Percentiles rank a stretch among this genome's conserved stretches.
phyloP scores from a whole-genome alignment of 352 stramenopile genomes.

The Phytophthora pisi region DNA sequence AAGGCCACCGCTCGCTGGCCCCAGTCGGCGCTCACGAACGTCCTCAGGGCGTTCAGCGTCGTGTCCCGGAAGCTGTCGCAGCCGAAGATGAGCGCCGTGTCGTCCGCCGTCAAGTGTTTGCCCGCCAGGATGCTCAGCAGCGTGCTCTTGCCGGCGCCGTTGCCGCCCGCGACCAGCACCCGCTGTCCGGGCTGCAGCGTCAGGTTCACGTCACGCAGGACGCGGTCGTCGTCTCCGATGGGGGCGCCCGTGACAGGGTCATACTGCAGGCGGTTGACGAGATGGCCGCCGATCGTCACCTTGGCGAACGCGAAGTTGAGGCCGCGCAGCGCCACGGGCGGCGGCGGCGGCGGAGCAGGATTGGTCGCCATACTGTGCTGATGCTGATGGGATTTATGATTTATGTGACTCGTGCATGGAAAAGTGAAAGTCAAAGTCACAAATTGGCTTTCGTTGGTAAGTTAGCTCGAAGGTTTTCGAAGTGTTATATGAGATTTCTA shows the following conservation, averaged over 20 bases:
- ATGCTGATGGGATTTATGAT: background rate
- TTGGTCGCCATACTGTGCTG: conserved; percentile 13
- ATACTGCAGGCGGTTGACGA: conserved; percentile 66
- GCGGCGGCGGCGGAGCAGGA: conserved; percentile 21
- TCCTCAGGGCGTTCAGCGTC: conserved; percentile 91
- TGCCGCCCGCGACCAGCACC: conserved; percentile 95
- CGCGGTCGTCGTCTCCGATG: conserved; percentile 55
- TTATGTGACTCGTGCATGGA: too few species aligned
- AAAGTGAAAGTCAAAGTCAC: too few species aligned
- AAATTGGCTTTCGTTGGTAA: too few species aligned
- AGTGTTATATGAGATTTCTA: too few species aligned
- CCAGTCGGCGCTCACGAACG: conserved; percentile 97
- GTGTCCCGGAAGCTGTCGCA: conserved; percentile 97
- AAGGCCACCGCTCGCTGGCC: conserved; percentile 96
- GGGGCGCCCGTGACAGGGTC: conserved; percentile 25
- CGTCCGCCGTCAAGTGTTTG: conserved; percentile 93
- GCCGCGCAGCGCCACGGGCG: conserved; percentile 56
- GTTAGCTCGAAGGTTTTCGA: too few species aligned
- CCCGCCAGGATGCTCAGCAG: conserved; percentile 94
- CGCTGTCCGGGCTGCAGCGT: conserved; percentile 82
- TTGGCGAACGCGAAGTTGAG: conserved; percentile 83
- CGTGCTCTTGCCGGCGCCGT: conserved; percentile 96
- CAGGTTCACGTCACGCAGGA: conserved; percentile 90
- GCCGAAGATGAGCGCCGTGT: conserved; percentile 82
- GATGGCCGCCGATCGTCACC: conserved; percentile 63